Evolutionary conservation across 1,284 basidiomycete genomes (phyloP).

Genomic region (Exobasidium rhododendri): DNA sequence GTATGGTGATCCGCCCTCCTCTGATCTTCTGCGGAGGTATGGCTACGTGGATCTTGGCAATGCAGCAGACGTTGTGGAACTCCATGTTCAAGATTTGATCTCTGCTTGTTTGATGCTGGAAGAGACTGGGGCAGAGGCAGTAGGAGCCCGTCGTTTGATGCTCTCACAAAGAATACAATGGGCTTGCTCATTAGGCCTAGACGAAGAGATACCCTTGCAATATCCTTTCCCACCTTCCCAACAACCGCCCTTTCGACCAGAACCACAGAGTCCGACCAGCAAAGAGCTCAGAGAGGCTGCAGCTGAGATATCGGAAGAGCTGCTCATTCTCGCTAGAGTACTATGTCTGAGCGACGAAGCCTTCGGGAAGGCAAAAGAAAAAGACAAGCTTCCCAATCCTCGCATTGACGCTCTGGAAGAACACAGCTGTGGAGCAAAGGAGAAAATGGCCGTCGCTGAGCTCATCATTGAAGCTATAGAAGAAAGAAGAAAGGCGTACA

Average conservation of each 20-base stretch:
- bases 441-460: constrained; percentile 19
- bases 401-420: constrained; percentile 60
- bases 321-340: constrained; percentile 71
- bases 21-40: constrained; percentile 87
- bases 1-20: constrained; percentile 79
- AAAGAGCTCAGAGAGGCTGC: constrained; percentile 33
- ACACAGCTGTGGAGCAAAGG: constrained; percentile 18
- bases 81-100: constrained; percentile 75
- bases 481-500: constrained; percentile 24
- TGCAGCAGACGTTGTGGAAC: constrained; percentile 79
- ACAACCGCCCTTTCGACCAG: constrained; percentile 29
- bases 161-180: constrained; percentile 21
- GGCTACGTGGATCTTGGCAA: constrained; percentile 90
- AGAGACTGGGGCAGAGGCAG: not conserved
- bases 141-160: constrained; percentile 22
- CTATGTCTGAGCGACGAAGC: constrained; percentile 65
- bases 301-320: constrained; percentile 63
- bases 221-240: constrained; percentile 39
- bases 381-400: constrained; percentile 75
- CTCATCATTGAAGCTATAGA: constrained; percentile 31
- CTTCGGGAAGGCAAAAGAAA: constrained; percentile 66
- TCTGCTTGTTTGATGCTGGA: constrained; percentile 39
- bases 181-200: constrained; percentile 42
- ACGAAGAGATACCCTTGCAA: constrained; percentile 43
- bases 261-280: constrained; percentile 19